A percentile compares a stretch with the other conserved stretches of the same genome.
These are phyloP conservation scores for Septoria petroselini DNA, from an alignment of 2,329 filamentous ascomycete genomes.

Conservation along the genomic window DNA sequence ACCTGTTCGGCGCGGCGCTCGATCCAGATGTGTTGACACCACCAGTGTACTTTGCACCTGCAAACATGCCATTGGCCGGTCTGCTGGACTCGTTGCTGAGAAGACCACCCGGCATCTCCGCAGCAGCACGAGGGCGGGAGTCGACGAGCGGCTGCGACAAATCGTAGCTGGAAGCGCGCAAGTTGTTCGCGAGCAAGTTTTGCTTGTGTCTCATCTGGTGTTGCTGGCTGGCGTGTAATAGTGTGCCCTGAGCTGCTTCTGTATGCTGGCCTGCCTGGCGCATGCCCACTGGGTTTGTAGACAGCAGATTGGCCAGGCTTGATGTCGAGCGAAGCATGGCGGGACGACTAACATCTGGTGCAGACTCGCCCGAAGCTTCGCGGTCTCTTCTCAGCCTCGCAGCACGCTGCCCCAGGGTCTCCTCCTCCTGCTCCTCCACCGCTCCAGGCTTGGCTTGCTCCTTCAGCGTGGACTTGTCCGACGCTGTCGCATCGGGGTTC, in stretches of 20 bases:
- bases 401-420: slow-evolving; percentile 75
- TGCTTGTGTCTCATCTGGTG: slow-evolving; percentile 39
- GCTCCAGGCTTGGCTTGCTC: slow-evolving; percentile 16
- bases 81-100: slow-evolving; percentile 20
- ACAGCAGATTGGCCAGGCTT: slow-evolving; percentile 62
- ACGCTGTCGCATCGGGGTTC: slow-evolving; percentile 36
- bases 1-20: slow-evolving; percentile 2
- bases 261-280: slow-evolving; percentile 20
- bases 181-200: slow-evolving; percentile 37
- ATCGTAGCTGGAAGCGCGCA: slow-evolving; percentile 33
- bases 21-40: slow-evolving; percentile 10
- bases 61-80: slow-evolving; percentile 37
- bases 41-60: slow-evolving; percentile 23
- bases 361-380: slow-evolving; percentile 38
- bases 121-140: slow-evolving; percentile 33
- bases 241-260: slow-evolving; percentile 36
- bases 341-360: slow-evolving; percentile 46
- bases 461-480: slow-evolving; percentile 30
- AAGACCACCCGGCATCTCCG: slow-evolving; percentile 31
- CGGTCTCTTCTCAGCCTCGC: slow-evolving; percentile 70
- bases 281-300: slow-evolving; percentile 39
- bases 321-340: slow-evolving; percentile 44
- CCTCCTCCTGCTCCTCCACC: slow-evolving; percentile 62
- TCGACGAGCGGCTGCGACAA: slow-evolving; percentile 27
- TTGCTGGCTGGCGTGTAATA: slow-evolving; percentile 38